These are phyloP conservation scores for Populus euphratica DNA, from an alignment of 345 rosid genomes.

Conservation along the genomic window DNA sequence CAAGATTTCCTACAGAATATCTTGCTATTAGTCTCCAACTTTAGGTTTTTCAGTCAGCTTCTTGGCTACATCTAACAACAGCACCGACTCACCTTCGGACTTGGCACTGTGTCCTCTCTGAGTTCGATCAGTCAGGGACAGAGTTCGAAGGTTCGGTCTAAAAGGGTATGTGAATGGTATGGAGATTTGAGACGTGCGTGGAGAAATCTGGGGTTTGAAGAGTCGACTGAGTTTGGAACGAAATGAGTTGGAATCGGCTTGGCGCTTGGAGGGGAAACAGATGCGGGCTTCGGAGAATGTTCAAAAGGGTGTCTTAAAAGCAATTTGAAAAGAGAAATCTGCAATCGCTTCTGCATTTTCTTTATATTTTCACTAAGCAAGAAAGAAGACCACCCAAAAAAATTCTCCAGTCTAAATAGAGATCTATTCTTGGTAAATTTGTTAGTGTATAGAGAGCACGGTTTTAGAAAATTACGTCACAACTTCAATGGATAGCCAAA, in stretches of 20 bases:
- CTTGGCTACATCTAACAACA: constrained; percentile 51
- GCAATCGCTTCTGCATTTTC: constrained; percentile 37
- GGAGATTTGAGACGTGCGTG: constrained; percentile 13
- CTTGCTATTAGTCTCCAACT: constrained; percentile 25
- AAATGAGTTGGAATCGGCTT: constrained; percentile 13
- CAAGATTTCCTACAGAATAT: not conserved
- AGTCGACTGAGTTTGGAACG: constrained; percentile 10
- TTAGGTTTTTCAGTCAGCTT: constrained; percentile 79
- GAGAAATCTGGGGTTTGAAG: constrained; percentile 9
- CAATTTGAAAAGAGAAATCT: constrained; percentile 33
- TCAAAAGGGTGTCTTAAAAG: constrained; percentile 28
- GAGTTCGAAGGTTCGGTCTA: constrained; percentile 6
- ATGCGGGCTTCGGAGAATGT: constrained; percentile 21
- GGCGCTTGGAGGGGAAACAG: constrained; percentile 12
- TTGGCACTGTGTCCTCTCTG: constrained; percentile 33
- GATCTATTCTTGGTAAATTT: no score
- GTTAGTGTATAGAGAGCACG: no score
- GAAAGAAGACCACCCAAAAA: not conserved
- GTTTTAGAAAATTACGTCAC: no score
- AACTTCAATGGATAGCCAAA: no score
- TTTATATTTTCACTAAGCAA: not conserved
- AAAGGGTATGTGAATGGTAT: not conserved
- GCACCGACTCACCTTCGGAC: constrained; percentile 25
- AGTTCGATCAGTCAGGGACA: not conserved
- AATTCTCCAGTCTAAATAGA: no score